Base-by-base conservation (phyloP, 495 filamentous ascomycete species). In the Penicillium pulvis region DNA sequence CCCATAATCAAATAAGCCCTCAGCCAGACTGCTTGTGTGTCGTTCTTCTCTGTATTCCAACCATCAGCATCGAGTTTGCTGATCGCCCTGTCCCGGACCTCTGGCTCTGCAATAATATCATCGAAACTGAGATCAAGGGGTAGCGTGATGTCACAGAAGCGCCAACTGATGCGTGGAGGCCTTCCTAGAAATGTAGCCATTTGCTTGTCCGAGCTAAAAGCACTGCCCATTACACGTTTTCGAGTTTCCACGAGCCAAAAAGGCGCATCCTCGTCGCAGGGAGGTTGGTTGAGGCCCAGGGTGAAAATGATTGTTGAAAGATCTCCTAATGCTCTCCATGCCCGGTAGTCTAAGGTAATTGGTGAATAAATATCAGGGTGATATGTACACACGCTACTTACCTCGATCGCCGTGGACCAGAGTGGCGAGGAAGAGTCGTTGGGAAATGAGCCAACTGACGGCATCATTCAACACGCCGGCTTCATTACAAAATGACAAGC, bases 271-370 rank as follows among this genome's bases (percentile, higher is more conserved):
- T 23, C 6, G n/a, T 50, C 46, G n/a, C 45, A 31, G 14, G 45
- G 39, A 31, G 62, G 47, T 44, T 60, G 39, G 36, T 61, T 58
- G 35, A 75, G 23, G 59, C 75, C 58, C 30, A 65, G 57, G n/a
- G 44, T 55, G 52, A 55, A 65, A 19, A 56, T 55, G 30, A 56
- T 59, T 3, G 57, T 52, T 66, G 61, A 42, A 60, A 71, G 42
- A 69, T 70, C 77, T 64, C 64, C 84, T 77, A 42, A 80, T 61
- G 55, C 75, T 73, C 24, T 80, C 67, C 53, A 79, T 71, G n/a
- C 72, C 69, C 46, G 75, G 47, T 68, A 54, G 36, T 63, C 65
- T 55, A 57, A 23, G 17, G 52, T 36, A 28, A 23, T 30, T 36
- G 28, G 16, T 12, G 10, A 52, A 8, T 23, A 3, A 3, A 0